These are phyloP conservation scores for Macadamia tetraphylla DNA, from an alignment of 164 flowering plant genomes.

Conservation along the genomic window DNA sequence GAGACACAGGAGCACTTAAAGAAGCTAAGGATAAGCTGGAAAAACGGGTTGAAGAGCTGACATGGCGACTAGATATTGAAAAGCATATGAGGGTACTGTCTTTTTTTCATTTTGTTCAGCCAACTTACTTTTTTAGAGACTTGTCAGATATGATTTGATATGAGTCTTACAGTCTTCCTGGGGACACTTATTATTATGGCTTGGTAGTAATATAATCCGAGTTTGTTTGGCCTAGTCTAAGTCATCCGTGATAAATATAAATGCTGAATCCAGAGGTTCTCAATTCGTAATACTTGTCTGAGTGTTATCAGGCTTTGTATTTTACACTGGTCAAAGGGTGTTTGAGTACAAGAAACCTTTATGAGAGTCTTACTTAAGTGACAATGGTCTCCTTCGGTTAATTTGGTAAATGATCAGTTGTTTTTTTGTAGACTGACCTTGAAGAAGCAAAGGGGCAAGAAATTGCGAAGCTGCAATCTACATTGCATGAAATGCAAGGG, in stretches of 20 bases:
- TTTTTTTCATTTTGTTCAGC: slow-evolving; percentile 8
- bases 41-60: slow-evolving; percentile 81
- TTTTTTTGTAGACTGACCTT: slow-evolving; percentile 50
- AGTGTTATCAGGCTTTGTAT: neutral
- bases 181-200: no score
- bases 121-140: neutral
- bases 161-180: no score
- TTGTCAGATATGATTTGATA: no score
- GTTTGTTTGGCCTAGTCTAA: no score
- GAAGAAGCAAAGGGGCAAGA: slow-evolving; percentile 84
- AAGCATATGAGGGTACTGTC: slow-evolving; percentile 64
- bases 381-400: neutral
- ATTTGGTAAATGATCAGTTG: neutral
- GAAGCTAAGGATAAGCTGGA: slow-evolving; percentile 91
- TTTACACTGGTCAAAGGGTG: neutral
- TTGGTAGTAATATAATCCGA: no score
- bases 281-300: neutral
- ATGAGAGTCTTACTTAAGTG: slow-evolving; percentile 3
- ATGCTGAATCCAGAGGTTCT: neutral
- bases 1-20: slow-evolving; percentile 82
- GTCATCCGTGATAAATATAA: no score
- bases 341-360: neutral
- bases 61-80: slow-evolving; percentile 79
- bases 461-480: slow-evolving; percentile 52
- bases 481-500: slow-evolving; percentile 56